A percentile compares a stretch with the other conserved stretches of the same genome.
These are phyloP conservation scores for Coprinopsis sp. DNA, from an alignment of 768 basidiomycete genomes.

Conservation along the genomic window DNA sequence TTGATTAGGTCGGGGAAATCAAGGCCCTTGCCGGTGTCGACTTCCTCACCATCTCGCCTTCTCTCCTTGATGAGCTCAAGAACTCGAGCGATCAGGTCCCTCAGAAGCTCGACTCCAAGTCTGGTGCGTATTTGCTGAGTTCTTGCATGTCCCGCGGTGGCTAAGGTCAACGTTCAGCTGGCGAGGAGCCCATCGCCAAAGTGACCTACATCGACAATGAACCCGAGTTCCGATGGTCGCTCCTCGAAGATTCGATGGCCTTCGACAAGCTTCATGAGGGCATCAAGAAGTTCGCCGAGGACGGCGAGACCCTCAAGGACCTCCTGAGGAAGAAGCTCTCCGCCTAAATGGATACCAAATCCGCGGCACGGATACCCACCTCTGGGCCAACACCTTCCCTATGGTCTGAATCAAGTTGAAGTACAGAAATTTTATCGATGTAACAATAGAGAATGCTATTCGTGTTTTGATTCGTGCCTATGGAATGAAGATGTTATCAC, in stretches of 20 bases:
- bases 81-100: slow-evolving; percentile 72
- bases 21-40: slow-evolving; percentile 93
- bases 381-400: too few relatives aligned
- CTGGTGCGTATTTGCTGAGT: slow-evolving; percentile 40
- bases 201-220: slow-evolving; percentile 88
- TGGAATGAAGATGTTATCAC: too few relatives aligned
- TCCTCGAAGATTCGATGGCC: slow-evolving; percentile 95
- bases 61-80: slow-evolving; percentile 90
- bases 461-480: too few relatives aligned
- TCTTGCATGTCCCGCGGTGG: not conserved
- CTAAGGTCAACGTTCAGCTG: too few relatives aligned
- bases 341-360: slow-evolving; percentile 29
- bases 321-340: slow-evolving; percentile 68
- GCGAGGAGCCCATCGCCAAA: slow-evolving; percentile 67
- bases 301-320: slow-evolving; percentile 84
- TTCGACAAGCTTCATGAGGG: slow-evolving; percentile 98
- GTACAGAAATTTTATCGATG: too few relatives aligned
- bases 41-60: slow-evolving; percentile 92
- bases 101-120: slow-evolving; percentile 70
- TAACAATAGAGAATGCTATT: too few relatives aligned
- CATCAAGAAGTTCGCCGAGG: slow-evolving; percentile 97
- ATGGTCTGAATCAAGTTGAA: too few relatives aligned
- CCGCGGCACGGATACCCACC: too few relatives aligned
- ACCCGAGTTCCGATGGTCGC: slow-evolving; percentile 91
- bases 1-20: slow-evolving; percentile 77